Evolutionary conservation across 768 basidiomycete genomes (phyloP), one percentile per base, ranked within the genome.

Genomic region (Leccinum rimulosum): DNA sequence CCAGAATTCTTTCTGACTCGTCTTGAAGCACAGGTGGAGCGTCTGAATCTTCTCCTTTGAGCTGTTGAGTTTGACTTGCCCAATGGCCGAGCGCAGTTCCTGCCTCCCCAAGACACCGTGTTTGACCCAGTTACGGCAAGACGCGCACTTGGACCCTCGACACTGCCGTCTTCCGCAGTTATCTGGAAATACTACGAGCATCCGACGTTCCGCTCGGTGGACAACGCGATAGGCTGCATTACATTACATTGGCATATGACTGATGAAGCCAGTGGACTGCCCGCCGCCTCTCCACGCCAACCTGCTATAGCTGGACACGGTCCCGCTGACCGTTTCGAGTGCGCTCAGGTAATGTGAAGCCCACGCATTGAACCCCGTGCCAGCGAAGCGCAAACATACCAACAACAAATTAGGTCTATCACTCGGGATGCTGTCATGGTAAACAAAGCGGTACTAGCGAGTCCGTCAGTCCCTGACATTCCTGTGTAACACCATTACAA

Each of bases 351-450:
- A 54, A 59, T 52, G 60, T 65, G 58, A 59, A 62, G 51, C 27
- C 55, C 66, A 58, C 33, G 25, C 55, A 45, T 71, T 70, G 65
- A 71, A 66, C 60, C 64, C 68, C 68, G 69, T 69, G 54, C 11
- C 47, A 49, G 58, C 48, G 69, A 63, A 66, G 65, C 61, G 38
- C 64, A 52, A 52, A 64, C 60, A 55, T 53, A 54, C 63, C 52
- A 55, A 54, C 54, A 33, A 27, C 48, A 53, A 45, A 59, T 59
- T 47, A 55, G 40, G 56, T 54, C 56, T 51, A 31, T 61, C 60
- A 25, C 38, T 49, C 70, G 68, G 70, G 64, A 72, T 72, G 70
- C 66, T 72, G 71, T 65, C 61, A 70, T 59, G 50, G 47, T 47
- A 6, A 51, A 53, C 53, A 64, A 71, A 66, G 54, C 12, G 47